Percentiles rank a stretch among this genome's conserved stretches.
Evolutionary conservation across 768 basidiomycete genomes (phyloP).

Genomic region (Naganishia randhawae): DNA sequence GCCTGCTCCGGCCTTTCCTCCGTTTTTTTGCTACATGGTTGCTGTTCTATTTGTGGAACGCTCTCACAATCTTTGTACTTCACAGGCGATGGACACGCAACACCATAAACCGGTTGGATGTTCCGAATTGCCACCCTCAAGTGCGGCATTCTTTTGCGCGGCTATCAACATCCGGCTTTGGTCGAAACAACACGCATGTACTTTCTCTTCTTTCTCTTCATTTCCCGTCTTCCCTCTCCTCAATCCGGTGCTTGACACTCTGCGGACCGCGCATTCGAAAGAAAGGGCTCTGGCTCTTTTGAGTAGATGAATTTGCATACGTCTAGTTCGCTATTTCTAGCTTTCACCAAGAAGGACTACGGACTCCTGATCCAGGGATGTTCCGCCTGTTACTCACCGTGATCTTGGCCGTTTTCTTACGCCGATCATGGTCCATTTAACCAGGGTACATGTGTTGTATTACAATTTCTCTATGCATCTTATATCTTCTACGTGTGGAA

Average conservation of each 20-base stretch:
- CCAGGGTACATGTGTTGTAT: slow-evolving; percentile 35
- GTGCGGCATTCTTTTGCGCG: slow-evolving; percentile 1
- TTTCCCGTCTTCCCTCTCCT: slow-evolving; percentile 13
- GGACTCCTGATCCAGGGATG: slow-evolving; percentile 41
- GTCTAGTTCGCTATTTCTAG: slow-evolving; percentile 93
- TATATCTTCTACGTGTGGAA: too few relatives aligned
- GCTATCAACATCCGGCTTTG: background rate
- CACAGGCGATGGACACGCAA: slow-evolving; percentile 48
- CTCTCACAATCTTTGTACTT: slow-evolving; percentile 41
- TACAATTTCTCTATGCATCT: background rate
- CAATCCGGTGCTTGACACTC: slow-evolving; percentile 85
- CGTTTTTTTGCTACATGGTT: slow-evolving; percentile 49
- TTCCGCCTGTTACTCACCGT: slow-evolving; percentile 51
- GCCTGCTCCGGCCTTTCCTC: slow-evolving; percentile 24
- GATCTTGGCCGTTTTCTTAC: slow-evolving; percentile 32
- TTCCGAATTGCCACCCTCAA: background rate
- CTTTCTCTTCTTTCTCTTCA: background rate
- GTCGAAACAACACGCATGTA: background rate
- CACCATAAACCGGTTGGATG: background rate
- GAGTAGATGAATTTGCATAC: slow-evolving; percentile 53
- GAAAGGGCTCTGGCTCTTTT: slow-evolving; percentile 49
- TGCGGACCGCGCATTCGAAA: slow-evolving; percentile 58
- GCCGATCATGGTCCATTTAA: slow-evolving; percentile 45
- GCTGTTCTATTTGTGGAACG: slow-evolving; percentile 22
- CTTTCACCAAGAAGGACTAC: slow-evolving; percentile 63